Evolutionary conservation across 345 rosid genomes (phyloP).

Genomic region (Pugionium dolabratum): DNA sequence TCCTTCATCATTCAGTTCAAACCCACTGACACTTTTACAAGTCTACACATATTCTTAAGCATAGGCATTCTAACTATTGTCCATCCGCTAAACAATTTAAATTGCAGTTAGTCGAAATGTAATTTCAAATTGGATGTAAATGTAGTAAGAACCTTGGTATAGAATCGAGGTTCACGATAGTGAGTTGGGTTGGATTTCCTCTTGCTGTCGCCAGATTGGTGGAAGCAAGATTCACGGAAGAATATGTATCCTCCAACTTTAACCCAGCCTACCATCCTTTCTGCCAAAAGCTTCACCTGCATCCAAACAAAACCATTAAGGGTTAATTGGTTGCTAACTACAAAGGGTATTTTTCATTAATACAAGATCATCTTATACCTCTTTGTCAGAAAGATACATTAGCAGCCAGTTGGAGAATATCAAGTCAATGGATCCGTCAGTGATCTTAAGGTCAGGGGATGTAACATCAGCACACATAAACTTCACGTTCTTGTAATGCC

Average conservation of each 20-base stretch:
- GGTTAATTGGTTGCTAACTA: not conserved
- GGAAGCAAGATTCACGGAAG: constrained; percentile 98
- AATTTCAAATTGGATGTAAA: not conserved
- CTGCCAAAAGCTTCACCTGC: constrained; percentile 74
- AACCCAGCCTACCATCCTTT: constrained; percentile 83
- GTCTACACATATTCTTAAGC: not conserved
- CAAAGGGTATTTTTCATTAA: not conserved
- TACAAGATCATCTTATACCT: constrained; percentile 48
- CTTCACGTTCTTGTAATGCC: constrained; percentile 79
- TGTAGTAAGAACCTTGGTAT: constrained; percentile 62
- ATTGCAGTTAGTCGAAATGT: not conserved
- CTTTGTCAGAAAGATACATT: constrained; percentile 94
- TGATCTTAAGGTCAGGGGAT: constrained; percentile 64
- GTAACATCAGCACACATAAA: constrained; percentile 91
- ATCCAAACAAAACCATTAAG: constrained; percentile 15
- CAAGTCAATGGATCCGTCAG: constrained; percentile 77
- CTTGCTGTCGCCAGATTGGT: constrained; percentile 91
- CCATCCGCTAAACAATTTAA: not conserved
- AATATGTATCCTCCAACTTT: constrained; percentile 87
- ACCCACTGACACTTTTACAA: not conserved
- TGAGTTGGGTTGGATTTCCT: constrained; percentile 85
- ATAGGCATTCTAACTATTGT: not conserved
- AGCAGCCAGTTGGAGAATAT: constrained; percentile 95
- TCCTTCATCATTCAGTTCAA: not conserved
- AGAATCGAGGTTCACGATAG: constrained; percentile 96